phyloP scores from a whole-genome alignment of 2,329 filamentous ascomycete species.

The Curvularia sp. region DNA sequence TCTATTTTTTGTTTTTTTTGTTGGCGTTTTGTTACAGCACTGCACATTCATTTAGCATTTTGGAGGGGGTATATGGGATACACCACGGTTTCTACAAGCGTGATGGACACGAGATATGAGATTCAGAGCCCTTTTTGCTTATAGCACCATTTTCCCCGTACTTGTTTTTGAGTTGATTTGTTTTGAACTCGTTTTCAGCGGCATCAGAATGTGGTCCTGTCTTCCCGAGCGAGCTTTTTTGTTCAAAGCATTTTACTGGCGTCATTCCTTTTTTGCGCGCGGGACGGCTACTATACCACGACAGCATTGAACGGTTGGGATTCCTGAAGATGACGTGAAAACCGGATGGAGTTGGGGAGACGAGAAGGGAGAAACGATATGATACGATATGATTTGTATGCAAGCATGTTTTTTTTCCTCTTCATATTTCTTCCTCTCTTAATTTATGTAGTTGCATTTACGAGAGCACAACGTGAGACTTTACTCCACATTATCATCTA shows the following conservation, averaged over 20 bases:
- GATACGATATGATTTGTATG: background rate
- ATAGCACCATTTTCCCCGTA: background rate
- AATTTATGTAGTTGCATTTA: background rate
- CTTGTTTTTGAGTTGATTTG: background rate
- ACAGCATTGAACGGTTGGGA: slow-evolving; percentile 18
- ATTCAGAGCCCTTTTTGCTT: background rate
- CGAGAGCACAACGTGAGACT: background rate
- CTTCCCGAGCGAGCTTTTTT: slow-evolving; percentile 10
- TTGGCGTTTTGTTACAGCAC: slow-evolving; percentile 1
- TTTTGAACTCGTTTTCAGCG: slow-evolving; percentile 29
- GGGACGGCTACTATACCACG: slow-evolving; percentile 26
- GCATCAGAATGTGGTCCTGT: slow-evolving; percentile 30
- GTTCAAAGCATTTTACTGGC: slow-evolving; percentile 27
- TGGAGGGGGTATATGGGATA: slow-evolving; percentile 1
- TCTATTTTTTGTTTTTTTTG: background rate
- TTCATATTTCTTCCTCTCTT: background rate
- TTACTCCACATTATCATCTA: background rate
- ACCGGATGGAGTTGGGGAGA: background rate
- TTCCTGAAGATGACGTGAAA: background rate
- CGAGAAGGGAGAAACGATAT: background rate
- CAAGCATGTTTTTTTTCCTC: background rate
- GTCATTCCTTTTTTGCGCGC: slow-evolving; percentile 19
- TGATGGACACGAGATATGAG: background rate
- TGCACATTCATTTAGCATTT: slow-evolving; percentile 18
- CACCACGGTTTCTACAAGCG: background rate